Percentiles rank a stretch among this genome's conserved stretches.
Evolutionary conservation across 2,329 filamentous ascomycete genomes (phyloP).

Genomic region (Pseudocercospora fuligena): DNA sequence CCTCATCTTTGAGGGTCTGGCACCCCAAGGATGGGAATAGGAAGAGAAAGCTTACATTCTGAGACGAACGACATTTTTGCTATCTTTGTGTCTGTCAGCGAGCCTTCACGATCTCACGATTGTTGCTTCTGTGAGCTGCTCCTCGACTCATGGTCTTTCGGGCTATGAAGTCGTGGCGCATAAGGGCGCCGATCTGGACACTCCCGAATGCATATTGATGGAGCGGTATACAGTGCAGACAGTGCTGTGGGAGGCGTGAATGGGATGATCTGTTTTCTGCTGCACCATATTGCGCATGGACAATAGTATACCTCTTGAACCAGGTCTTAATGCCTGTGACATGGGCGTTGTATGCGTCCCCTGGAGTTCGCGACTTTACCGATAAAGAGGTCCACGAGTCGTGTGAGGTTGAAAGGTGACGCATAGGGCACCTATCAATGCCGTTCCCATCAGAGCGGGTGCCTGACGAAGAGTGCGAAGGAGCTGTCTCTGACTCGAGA

Average conservation of each 20-base stretch:
- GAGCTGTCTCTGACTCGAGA: slow-evolving; percentile 19
- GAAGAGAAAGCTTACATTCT: neutral
- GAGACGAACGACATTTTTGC: neutral
- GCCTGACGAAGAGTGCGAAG: slow-evolving; percentile 12
- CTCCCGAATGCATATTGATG: neutral
- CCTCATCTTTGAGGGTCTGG: neutral
- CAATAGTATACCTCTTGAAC: neutral
- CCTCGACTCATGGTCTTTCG: slow-evolving; percentile 5
- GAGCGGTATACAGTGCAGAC: neutral
- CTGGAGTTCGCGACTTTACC: neutral
- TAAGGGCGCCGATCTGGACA: slow-evolving; percentile 5
- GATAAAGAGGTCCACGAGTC: neutral
- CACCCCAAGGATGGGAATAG: neutral
- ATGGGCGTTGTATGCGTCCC: neutral
- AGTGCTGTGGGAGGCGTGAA: neutral
- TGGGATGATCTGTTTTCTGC: neutral
- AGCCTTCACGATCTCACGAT: slow-evolving; percentile 1
- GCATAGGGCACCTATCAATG: neutral
- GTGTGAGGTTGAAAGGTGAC: neutral
- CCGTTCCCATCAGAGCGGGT: slow-evolving; percentile 7
- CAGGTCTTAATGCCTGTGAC: neutral
- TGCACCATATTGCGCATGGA: neutral
- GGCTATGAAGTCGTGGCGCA: slow-evolving; percentile 10
- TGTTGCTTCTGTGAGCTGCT: neutral
- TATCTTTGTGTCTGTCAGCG: neutral